Evolutionary conservation across 495 filamentous ascomycete genomes (phyloP).

Genomic region (Thermothielavioides terrestris): DNA sequence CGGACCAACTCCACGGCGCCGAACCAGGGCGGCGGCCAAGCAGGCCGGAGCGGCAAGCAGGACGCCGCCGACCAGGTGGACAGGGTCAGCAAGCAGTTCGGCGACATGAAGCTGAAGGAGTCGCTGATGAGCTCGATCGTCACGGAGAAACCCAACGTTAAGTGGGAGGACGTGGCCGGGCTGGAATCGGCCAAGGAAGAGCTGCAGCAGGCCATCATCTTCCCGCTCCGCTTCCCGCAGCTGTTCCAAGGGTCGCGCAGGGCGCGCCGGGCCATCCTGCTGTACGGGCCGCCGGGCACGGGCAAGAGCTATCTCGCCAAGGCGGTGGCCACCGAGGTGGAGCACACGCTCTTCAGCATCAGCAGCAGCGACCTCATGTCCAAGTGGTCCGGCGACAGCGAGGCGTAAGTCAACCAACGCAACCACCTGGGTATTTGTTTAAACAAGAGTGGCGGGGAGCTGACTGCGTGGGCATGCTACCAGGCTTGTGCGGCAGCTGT

Average conservation of each 20-base stretch:
- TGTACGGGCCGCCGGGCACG: constrained; percentile 89
- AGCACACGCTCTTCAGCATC: constrained; percentile 49
- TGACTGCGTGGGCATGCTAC: too few species aligned
- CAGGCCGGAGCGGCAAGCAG: too few species aligned
- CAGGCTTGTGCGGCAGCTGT: constrained; percentile 87
- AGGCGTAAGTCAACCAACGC: constrained; percentile 44
- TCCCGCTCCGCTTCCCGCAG: constrained; percentile 92
- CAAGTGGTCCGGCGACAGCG: constrained; percentile 97
- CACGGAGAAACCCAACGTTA: constrained; percentile 82
- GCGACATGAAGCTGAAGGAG: background rate
- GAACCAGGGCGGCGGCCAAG: background rate
- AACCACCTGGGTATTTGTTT: background rate
- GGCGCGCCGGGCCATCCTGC: constrained; percentile 91
- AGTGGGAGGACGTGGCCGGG: constrained; percentile 93
- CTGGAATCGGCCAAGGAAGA: constrained; percentile 85
- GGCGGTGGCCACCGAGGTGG: constrained; percentile 42
- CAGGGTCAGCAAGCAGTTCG: background rate
- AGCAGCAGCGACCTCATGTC: constrained; percentile 83
- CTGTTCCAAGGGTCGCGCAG: constrained; percentile 86
- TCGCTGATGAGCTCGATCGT: constrained; percentile 58
- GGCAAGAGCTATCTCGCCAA: constrained; percentile 92
- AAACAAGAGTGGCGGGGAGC: too few species aligned
- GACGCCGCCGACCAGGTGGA: too few species aligned
- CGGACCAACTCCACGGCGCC: background rate
- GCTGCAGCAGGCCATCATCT: constrained; percentile 85